Evolutionary conservation across 306 rosid species (phyloP), one percentile per base, ranked within the genome.

Genomic region (Datisca glomerata): DNA sequence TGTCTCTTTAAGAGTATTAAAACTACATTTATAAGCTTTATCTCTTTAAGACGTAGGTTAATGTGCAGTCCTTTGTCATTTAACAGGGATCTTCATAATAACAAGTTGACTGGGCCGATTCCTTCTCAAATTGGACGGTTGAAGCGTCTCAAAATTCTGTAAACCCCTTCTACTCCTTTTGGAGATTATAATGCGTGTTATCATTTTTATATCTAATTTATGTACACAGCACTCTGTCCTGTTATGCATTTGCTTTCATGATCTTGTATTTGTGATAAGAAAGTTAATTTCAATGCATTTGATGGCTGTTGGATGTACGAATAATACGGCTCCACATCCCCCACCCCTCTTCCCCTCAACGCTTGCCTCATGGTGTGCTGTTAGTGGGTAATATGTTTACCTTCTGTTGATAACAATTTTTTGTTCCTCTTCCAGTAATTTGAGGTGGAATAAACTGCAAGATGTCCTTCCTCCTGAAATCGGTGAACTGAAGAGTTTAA

Each of bases 361-460:
- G n/a, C n/a, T n/a, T n/a, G n/a, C n/a, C n/a, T n/a, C n/a, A n/a
- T n/a, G n/a, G n/a, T n/a, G n/a, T n/a, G n/a, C n/a, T n/a, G n/a
- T n/a, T n/a, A n/a, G n/a, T n/a, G n/a, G n/a, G n/a, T n/a, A n/a
- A n/a, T n/a, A n/a, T n/a, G n/a, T n/a, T n/a, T n/a, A n/a, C n/a
- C n/a, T n/a, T n/a, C n/a, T n/a, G n/a, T n/a, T n/a, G n/a, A n/a
- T n/a, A n/a, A n/a, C n/a, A n/a, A n/a, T n/a, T 8, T 53, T 20
- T 39, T 60, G 6, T 15, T 60, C 45, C 25, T 47, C 49, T 28
- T 47, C 18, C 65, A 91, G 98, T 45, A 91, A 91, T 63, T 80
- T 91, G 85, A 80, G 98, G 63, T 91, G 98, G 98, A 91, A 91
- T 68, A 91, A 91, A 63, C 77, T 91, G 15, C 98, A 91, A 33